phyloP scores from a whole-genome alignment of 352 stramenopile genomes.

The Globisporangium paroecandrum region DNA sequence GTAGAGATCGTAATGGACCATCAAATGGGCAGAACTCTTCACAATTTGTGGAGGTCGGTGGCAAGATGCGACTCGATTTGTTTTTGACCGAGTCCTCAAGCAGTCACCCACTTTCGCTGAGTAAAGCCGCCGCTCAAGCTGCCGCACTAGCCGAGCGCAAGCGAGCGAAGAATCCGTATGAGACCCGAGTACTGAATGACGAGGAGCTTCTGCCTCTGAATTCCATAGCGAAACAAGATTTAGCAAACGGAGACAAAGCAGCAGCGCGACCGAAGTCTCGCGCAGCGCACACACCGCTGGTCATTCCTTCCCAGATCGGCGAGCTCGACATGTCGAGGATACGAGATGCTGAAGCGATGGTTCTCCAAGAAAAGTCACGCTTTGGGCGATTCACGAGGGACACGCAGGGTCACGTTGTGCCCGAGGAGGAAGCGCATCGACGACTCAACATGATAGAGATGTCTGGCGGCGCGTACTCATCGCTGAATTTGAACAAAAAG shows the following conservation, averaged over 20 bases:
- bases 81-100: background rate
- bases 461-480: slow-evolving; percentile 44
- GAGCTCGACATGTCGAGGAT: slow-evolving; percentile 85
- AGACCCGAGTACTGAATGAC: slow-evolving; percentile 84
- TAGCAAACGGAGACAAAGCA: background rate
- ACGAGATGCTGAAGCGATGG: slow-evolving; percentile 52
- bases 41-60: slow-evolving; percentile 58
- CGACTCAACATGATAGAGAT: slow-evolving; percentile 56
- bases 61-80: slow-evolving; percentile 32
- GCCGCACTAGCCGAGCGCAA: slow-evolving; percentile 52
- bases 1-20: background rate
- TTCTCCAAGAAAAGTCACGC: slow-evolving; percentile 69
- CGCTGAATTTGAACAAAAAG: slow-evolving; percentile 8
- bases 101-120: slow-evolving; percentile 11
- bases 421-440: slow-evolving; percentile 51
- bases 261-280: slow-evolving; percentile 12
- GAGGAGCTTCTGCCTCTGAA: slow-evolving; percentile 60
- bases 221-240: background rate
- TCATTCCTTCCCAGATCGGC: slow-evolving; percentile 67
- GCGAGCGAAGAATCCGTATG: slow-evolving; percentile 71
- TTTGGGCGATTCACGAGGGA: slow-evolving; percentile 68
- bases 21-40: slow-evolving; percentile 22
- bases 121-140: slow-evolving; percentile 13
- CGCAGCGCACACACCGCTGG: slow-evolving; percentile 1
- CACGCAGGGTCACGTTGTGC: slow-evolving; percentile 63